A percentile compares a stretch with the other conserved stretches of the same genome.
Evolutionary conservation across 257 asterid genomes (phyloP).

Genomic region (Nicotiana paniculata): DNA sequence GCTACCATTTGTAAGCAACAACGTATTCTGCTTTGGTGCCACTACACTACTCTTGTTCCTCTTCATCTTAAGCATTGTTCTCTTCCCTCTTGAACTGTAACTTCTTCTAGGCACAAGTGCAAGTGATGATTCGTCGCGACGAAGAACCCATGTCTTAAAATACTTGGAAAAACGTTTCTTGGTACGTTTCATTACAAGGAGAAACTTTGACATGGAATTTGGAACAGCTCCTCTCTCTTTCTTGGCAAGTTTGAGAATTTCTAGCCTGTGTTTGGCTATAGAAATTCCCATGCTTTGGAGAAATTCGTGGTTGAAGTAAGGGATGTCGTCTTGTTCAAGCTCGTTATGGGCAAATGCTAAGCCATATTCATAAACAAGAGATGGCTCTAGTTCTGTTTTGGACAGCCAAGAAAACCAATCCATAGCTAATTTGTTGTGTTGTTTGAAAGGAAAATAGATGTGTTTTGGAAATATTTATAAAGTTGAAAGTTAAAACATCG

Average conservation of each 20-base stretch:
- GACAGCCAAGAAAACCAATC: conserved; percentile 54
- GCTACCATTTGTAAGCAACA: conserved; percentile 60
- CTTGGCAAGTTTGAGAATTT: conserved; percentile 58
- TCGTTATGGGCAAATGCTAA: conserved; percentile 39
- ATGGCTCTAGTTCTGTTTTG: conserved; percentile 37
- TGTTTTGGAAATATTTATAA: neutral
- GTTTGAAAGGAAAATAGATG: neutral
- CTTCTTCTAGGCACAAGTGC: conserved; percentile 47
- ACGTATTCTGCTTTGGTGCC: conserved; percentile 18
- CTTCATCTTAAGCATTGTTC: conserved; percentile 38
- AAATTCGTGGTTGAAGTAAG: conserved; percentile 43
- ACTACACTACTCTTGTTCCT: conserved; percentile 36
- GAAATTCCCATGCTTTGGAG: conserved; percentile 49
- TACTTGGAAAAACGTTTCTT: conserved; percentile 45
- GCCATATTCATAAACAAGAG: conserved; percentile 38
- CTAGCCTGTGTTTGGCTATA: conserved; percentile 68
- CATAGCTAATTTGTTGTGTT: conserved; percentile 18
- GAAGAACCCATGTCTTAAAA: conserved; percentile 35
- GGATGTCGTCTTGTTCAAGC: conserved; percentile 42
- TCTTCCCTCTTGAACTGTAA: conserved; percentile 43
- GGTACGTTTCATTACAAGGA: conserved; percentile 51
- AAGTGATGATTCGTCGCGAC: conserved; percentile 37
- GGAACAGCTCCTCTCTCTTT: conserved; percentile 14
- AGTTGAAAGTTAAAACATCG: neutral
- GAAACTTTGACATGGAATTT: conserved; percentile 37